Conservation (phyloP, 2,329 filamentous ascomycete genomes). For the Cryphonectria naterciae region DNA sequence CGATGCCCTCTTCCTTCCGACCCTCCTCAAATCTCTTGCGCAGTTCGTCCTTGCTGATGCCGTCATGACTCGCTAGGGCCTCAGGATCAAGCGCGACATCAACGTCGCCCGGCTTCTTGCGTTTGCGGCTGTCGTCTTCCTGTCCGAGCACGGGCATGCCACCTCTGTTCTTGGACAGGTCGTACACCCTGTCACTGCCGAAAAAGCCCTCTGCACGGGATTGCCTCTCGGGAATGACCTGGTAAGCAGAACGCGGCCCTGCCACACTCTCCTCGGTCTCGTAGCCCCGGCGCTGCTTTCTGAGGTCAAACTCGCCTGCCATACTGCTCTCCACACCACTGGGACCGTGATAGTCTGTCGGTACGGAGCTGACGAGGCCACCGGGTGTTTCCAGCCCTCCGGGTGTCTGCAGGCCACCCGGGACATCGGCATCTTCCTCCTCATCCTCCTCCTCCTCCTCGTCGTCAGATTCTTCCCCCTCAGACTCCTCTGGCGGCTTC, state of each 20-base stretch:
- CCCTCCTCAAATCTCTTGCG: conserved; percentile 78
- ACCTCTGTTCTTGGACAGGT: conserved; percentile 64
- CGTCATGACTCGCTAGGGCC: conserved; percentile 72
- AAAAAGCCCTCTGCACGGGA: conserved; percentile 91
- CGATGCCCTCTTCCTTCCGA: conserved; percentile 66
- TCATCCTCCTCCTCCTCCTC: conserved; percentile 73
- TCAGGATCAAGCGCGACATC: conserved; percentile 92
- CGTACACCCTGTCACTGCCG: conserved; percentile 90
- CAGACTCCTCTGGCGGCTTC: conserved; percentile 76
- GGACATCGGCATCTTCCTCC: conserved; percentile 63
- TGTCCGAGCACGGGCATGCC: conserved; percentile 76
- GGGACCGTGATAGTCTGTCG: conserved; percentile 75
- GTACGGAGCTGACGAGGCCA: conserved; percentile 78
- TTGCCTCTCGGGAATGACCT: conserved; percentile 86
- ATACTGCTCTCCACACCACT: conserved; percentile 72
- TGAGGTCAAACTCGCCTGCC: conserved; percentile 85
- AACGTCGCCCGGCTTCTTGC: conserved; percentile 95
- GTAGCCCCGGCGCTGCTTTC: conserved; percentile 82
- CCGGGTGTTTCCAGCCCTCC: conserved; percentile 80
- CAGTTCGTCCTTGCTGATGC: conserved; percentile 83
- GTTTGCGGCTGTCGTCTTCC: conserved; percentile 77
- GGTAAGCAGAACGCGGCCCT: conserved; percentile 79
- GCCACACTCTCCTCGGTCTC: conserved; percentile 81
- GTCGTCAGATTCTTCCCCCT: conserved; percentile 66
- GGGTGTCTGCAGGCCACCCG: conserved; percentile 71